Evolutionary conservation across 805 yeast species (phyloP).

Genomic region (Priceomyces carsonii): DNA sequence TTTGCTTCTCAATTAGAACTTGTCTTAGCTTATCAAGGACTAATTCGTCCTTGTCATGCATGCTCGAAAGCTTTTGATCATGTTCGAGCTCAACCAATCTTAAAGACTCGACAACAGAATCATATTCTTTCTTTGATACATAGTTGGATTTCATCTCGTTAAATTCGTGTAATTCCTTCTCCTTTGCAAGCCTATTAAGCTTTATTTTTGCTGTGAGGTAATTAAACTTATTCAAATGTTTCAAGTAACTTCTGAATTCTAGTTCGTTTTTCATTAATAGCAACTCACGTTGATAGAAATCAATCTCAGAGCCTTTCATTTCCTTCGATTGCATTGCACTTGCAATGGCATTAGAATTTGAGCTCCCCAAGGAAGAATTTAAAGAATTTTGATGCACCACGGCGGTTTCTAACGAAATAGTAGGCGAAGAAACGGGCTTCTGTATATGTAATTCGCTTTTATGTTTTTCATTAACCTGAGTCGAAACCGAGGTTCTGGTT

Average conservation of each 20-base stretch:
- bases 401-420: slow-evolving; percentile 22
- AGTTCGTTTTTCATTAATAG: slow-evolving; percentile 58
- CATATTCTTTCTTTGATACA: slow-evolving; percentile 8
- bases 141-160: no score
- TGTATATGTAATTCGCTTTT: slow-evolving; percentile 13
- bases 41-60: slow-evolving; percentile 10
- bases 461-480: slow-evolving; percentile 12
- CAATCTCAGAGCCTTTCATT: slow-evolving; percentile 25
- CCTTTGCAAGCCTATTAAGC: slow-evolving; percentile 11
- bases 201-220: slow-evolving; percentile 18
- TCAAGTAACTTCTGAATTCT: slow-evolving; percentile 57
- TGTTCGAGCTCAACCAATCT: slow-evolving; percentile 14
- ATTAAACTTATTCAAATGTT: slow-evolving; percentile 41
- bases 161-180: slow-evolving; percentile 5
- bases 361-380: slow-evolving; percentile 1
- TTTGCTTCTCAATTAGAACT: slow-evolving; percentile 12
- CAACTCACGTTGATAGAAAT: slow-evolving; percentile 59
- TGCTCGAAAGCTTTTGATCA: slow-evolving; percentile 6
- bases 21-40: slow-evolving; percentile 11
- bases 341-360: background rate
- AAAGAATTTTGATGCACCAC: slow-evolving; percentile 15
- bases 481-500: slow-evolving; percentile 5
- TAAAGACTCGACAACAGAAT: slow-evolving; percentile 8
- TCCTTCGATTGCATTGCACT: slow-evolving; percentile 1
- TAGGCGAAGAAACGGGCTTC: slow-evolving; percentile 19